These are phyloP conservation scores for Sugiyamaella neomexicana DNA, from an alignment of 1,139 yeast genomes.

Conservation along the genomic window DNA sequence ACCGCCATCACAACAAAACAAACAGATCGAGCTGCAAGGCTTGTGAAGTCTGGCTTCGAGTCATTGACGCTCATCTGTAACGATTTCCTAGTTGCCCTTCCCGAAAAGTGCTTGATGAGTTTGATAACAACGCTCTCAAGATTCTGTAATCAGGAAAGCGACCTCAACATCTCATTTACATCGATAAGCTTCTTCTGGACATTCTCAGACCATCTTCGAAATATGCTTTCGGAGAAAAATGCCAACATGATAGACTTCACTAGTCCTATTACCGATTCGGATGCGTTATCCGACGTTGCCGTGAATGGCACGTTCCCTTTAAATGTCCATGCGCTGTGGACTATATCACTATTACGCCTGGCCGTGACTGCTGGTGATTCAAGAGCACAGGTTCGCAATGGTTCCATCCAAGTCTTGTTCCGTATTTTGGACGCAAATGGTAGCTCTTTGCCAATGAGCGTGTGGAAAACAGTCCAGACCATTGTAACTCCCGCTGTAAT, in stretches of 20 bases:
- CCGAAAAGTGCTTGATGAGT: slow-evolving; percentile 54
- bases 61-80: slow-evolving; percentile 80
- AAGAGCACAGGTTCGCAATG: slow-evolving; percentile 82
- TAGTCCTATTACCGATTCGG: slow-evolving; percentile 22
- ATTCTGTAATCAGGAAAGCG: slow-evolving; percentile 69
- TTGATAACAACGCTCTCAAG: slow-evolving; percentile 70
- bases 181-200: slow-evolving; percentile 92
- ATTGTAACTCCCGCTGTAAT: slow-evolving; percentile 42
- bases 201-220: slow-evolving; percentile 71
- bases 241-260: slow-evolving; percentile 24
- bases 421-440: slow-evolving; percentile 83
- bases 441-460: slow-evolving; percentile 45
- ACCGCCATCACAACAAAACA: slow-evolving; percentile 9
- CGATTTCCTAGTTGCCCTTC: slow-evolving; percentile 74
- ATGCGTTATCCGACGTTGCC: slow-evolving; percentile 20
- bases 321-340: slow-evolving; percentile 50
- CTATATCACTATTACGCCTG: slow-evolving; percentile 60
- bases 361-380: slow-evolving; percentile 62
- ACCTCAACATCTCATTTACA: slow-evolving; percentile 83
- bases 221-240: slow-evolving; percentile 23
- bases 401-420: slow-evolving; percentile 84
- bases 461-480: slow-evolving; percentile 42
- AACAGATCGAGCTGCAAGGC: slow-evolving; percentile 22
- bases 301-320: slow-evolving; percentile 5
- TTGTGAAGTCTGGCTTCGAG: slow-evolving; percentile 69